Evolutionary conservation across 2,329 filamentous ascomycete species (phyloP), one percentile per base, ranked within the genome.

Genomic region (Cytospora paraplurivora): DNA sequence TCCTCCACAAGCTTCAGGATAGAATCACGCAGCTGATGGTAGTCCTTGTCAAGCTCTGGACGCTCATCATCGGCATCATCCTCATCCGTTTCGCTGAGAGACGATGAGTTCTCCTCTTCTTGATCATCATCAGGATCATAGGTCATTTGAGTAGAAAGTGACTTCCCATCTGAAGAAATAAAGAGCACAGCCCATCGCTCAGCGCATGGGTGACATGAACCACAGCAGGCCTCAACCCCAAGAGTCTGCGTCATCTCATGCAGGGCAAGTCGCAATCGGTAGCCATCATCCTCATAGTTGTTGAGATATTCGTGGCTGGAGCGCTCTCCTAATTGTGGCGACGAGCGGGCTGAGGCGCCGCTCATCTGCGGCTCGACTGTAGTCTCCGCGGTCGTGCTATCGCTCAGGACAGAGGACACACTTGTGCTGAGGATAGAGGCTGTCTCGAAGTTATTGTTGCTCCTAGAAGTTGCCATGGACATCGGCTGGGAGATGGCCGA

Each of bases 171-270:
- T 0, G 86, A 77, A 0, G 90, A 90, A 62, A 96, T 85, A 70
- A 93, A 94, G 10, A 96, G 78, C 7, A 95, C 88, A 5, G 90
- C 85, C 92, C 92, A 96, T 62, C 88, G 83, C 75, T 96, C 92
- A 1, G 89, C 88, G 66, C 91, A 94, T 10, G 92, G 92, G 70
- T 95, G 90, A 61, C 87, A 89, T 15, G 85, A 81, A 27, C 89
- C 90, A 56, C 87, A 85, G 19, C 88, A 80, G 13, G 80, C 83
- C 15, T 92, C 88, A 7, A 79, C 70, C 5, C 89, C 89, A 11
- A 92, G 77, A 7, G 82, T 81, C 54, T 89, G 85, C 7, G 79
- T 82, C 87, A 93, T 87, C 69, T 92, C 89, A 61, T 90, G 87
- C 59, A 91, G 80, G 5, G 89, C 88, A 66, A 85, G 78, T 41